These are phyloP conservation scores for Fraxinus albicans DNA, from an alignment of 305 asterid species.

Conservation along the genomic window DNA sequence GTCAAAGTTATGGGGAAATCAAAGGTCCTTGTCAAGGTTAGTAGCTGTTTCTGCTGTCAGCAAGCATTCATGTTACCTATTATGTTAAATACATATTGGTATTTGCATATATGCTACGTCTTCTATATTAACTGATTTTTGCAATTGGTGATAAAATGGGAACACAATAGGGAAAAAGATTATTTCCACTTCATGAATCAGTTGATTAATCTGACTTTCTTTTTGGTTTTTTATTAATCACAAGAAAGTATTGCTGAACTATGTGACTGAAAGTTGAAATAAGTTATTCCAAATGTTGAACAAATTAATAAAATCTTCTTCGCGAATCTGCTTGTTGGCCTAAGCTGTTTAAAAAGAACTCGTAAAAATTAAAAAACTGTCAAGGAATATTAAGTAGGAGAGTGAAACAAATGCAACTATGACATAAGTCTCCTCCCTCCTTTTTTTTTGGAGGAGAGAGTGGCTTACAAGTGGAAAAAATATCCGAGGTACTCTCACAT, in stretches of 20 bases:
- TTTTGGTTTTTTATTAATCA: not conserved
- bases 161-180: not conserved
- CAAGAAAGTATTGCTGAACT: not conserved
- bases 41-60: conserved; percentile 24
- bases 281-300: not conserved
- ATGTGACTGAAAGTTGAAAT: not conserved
- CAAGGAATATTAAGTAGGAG: not conserved
- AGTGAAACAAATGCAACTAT: not conserved
- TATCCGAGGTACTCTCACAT: not conserved
- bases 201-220: not conserved
- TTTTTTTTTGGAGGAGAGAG: not conserved
- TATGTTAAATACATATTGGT: not conserved
- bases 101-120: not conserved
- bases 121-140: not conserved
- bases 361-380: not conserved
- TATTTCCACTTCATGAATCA: not conserved
- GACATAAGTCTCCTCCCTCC: not conserved
- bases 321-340: not conserved
- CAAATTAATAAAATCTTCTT: not conserved
- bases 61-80: not conserved
- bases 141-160: not conserved
- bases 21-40: conserved; percentile 85
- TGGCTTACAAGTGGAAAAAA: not conserved
- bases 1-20: conserved; percentile 97
- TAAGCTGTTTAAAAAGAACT: not conserved